A percentile compares a stretch with the other conserved stretches of the same genome.
Conservation (phyloP, 2,329 filamentous ascomycete genomes). For the Hypocrella siamensis region DNA sequence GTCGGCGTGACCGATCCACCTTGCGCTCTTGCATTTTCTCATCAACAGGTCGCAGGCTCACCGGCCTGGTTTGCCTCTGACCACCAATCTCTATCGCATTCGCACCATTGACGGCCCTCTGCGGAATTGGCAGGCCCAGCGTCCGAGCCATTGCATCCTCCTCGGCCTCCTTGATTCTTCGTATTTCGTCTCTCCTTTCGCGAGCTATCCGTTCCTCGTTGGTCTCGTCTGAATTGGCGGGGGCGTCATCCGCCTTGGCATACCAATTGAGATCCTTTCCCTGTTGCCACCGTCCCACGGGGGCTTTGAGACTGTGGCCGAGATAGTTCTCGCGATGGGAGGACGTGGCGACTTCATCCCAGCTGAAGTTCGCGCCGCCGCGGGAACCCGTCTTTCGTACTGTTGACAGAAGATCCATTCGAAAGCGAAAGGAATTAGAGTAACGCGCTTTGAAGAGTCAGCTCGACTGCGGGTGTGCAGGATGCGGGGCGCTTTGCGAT, state of each 20-base stretch:
- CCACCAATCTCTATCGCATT: constrained; percentile 53
- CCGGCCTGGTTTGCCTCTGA: constrained; percentile 18
- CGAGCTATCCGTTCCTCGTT: constrained; percentile 41
- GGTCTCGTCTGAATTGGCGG: constrained; percentile 35
- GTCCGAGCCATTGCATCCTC: constrained; percentile 79
- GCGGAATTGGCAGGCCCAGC: constrained; percentile 60
- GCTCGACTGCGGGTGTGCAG: too few relatives aligned
- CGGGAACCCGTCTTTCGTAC: constrained; percentile 84
- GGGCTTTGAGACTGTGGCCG: constrained; percentile 81
- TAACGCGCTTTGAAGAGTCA: too few relatives aligned
- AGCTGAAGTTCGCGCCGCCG: constrained; percentile 90
- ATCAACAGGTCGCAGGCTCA: constrained; percentile 8
- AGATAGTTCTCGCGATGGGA: constrained; percentile 79
- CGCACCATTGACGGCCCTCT: constrained; percentile 39
- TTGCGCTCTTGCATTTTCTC: constrained; percentile 9
- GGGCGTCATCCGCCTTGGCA: constrained; percentile 33
- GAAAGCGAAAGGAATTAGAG: too few relatives aligned
- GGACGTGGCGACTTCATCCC: constrained; percentile 83
- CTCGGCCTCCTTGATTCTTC: constrained; percentile 75
- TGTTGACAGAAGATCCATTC: constrained; percentile 85
- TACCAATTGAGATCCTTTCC: constrained; percentile 53
- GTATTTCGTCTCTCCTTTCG: constrained; percentile 61
- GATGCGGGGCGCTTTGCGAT: too few relatives aligned
- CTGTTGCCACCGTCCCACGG: constrained; percentile 84
- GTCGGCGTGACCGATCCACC: constrained; percentile 14